Conservation (phyloP, 2,329 filamentous ascomycete species). For the Sporothrix dimorphospora region DNA sequence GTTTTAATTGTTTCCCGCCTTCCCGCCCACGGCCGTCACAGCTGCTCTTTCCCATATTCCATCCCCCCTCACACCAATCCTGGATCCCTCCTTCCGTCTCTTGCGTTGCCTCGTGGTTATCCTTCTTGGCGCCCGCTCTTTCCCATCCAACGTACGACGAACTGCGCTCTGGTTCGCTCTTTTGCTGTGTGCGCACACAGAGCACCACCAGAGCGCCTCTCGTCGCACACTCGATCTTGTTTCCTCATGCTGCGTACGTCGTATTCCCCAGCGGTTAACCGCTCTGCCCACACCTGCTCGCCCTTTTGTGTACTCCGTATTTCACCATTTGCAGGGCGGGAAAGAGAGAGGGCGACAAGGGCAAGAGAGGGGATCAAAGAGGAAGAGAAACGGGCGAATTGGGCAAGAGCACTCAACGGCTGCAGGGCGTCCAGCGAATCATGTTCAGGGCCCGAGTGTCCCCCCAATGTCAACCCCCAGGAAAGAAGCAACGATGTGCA, state of each 20-base stretch:
- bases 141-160: too few relatives aligned
- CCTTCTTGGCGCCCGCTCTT: constrained; percentile 23
- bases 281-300: not conserved
- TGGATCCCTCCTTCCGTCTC: constrained; percentile 5
- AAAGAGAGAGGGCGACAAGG: not conserved
- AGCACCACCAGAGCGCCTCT: not conserved
- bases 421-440: not conserved
- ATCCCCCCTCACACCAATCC: constrained; percentile 2
- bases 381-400: not conserved
- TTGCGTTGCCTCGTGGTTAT: not conserved
- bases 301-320: not conserved
- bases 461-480: not conserved
- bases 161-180: constrained; percentile 14
- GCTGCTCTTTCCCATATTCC: not conserved
- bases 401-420: not conserved
- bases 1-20: constrained; percentile 24
- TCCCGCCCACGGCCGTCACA: constrained; percentile 13
- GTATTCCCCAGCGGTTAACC: not conserved
- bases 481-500: constrained; percentile 18
- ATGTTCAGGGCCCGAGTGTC: not conserved
- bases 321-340: not conserved
- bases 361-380: not conserved
- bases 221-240: not conserved
- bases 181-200: not conserved
- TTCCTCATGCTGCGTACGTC: not conserved